These are phyloP conservation scores for Globisporangium canariense DNA, from an alignment of 352 stramenopile species.

Conservation along the genomic window DNA sequence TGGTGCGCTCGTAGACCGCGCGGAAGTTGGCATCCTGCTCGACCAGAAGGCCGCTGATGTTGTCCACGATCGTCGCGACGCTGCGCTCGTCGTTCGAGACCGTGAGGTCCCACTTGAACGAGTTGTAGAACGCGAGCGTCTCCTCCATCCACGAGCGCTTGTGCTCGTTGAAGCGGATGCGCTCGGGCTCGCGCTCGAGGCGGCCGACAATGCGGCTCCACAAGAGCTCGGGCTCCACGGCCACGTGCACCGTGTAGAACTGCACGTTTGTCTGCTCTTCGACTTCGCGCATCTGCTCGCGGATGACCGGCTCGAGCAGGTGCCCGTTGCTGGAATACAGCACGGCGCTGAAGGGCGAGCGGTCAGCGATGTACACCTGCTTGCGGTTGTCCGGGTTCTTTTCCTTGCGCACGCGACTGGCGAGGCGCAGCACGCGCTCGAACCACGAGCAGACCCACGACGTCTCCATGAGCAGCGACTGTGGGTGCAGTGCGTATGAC, in stretches of 20 bases:
- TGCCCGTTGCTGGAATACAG: conserved; percentile 73
- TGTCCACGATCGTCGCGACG: conserved; percentile 48
- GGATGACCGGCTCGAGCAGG: conserved; percentile 79
- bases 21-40: conserved; percentile 66
- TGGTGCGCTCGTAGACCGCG: conserved; percentile 56
- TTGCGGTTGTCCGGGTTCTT: conserved; percentile 25
- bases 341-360: conserved; percentile 82
- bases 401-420: conserved; percentile 43
- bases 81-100: conserved; percentile 63
- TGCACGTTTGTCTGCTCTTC: conserved; percentile 65
- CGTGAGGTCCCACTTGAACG: conserved; percentile 74
- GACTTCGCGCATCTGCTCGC: conserved; percentile 80
- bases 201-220: conserved; percentile 73
- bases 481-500: conserved; percentile 77
- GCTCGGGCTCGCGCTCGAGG: conserved; percentile 65
- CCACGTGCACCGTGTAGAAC: conserved; percentile 84
- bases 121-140: conserved; percentile 77
- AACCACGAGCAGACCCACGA: conserved; percentile 91
- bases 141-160: conserved; percentile 85
- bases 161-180: conserved; percentile 77
- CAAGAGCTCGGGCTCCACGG: conserved; percentile 69
- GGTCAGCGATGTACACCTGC: conserved; percentile 81
- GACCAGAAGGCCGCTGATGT: conserved; percentile 42
- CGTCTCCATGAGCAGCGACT: conserved; percentile 89
- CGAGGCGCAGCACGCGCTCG: conserved; percentile 77